Evolutionary conservation across 2,329 filamentous ascomycete genomes (phyloP), one percentile per base, ranked within the genome.

Genomic region (Atkinsonella texensis): DNA sequence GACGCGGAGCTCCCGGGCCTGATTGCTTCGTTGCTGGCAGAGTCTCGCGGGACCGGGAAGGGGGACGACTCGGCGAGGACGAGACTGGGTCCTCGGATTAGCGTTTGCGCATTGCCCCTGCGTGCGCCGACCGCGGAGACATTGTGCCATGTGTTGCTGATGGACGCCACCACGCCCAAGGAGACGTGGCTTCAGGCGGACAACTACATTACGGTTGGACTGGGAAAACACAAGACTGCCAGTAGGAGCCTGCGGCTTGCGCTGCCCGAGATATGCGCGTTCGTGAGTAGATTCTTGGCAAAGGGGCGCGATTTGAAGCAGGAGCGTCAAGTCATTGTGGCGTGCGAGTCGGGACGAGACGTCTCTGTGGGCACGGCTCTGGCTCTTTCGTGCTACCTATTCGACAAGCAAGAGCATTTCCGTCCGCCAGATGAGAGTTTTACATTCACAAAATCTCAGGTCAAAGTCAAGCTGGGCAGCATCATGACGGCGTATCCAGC

Each of bases 191-290:
- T 62, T 13, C 58, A 66, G 53, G 60, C 65, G 9, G 52, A 68
- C 43, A 67, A 64, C 49, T 53, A 63, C 80, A 65, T 73, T 60
- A 41, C 74, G 74, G 75, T 93, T 17, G 77, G 80, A 0, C 79
- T 91, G 54, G 81, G 82, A 1, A 77, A 79, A 47, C 80, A 80
- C 39, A 96, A 96, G 68, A 66, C 83, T 4, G 91, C 89, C 0
- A 90, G 87, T 61, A 82, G 89, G n/a, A 83, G 87, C 57, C 73
- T 97, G n/a, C 81, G 91, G 9, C 70, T 76, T 13, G 81, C 86
- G 10, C 70, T 97, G 3, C 74, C 79, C 1, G 74, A 72, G 15
- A 77, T 93, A 15, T 75, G 75, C 54, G 62, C 67, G 2, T 86
- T 87, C 62, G 73, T 77, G 1, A 60, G 65, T 6, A 58, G 52